phyloP scores from a whole-genome alignment of 139 green algal species.

The Auxenochlorella pyrenoidosa region DNA sequence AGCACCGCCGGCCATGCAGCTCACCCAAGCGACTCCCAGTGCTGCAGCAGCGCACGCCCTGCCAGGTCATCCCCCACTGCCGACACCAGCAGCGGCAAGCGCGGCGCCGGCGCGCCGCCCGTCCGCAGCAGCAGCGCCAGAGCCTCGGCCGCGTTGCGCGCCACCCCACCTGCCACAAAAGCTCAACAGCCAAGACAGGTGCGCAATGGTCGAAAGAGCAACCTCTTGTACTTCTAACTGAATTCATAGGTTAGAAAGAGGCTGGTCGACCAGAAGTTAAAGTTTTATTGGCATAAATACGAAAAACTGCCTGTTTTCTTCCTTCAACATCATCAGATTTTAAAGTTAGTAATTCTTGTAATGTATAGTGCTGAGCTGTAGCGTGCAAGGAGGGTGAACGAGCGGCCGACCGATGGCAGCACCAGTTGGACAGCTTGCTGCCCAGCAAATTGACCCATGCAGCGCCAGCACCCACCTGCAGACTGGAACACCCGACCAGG shows the following conservation, averaged over 20 bases:
- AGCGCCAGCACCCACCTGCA: not conserved
- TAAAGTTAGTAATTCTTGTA: no score
- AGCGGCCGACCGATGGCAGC: no score
- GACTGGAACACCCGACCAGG: conserved; percentile 54
- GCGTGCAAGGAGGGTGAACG: not conserved
- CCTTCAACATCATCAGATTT: no score
- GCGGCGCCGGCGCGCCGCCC: not conserved
- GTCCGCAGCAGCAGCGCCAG: conserved; percentile 40
- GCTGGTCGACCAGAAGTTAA: no score
- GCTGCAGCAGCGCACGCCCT: conserved; percentile 47
- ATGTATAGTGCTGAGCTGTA: no score
- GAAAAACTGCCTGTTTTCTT: no score
- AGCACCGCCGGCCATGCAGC: not conserved
- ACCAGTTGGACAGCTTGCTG: not conserved
- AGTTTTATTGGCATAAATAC: no score
- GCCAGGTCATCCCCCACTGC: conserved; percentile 58
- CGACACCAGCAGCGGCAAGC: conserved; percentile 52
- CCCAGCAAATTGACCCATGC: not conserved
- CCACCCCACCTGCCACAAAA: conserved; percentile 55
- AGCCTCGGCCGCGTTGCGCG: conserved; percentile 68
- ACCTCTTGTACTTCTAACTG: no score
- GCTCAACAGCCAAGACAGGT: not conserved
- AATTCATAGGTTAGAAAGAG: no score
- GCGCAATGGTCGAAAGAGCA: no score
- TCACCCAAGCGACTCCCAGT: conserved; percentile 37